Evolutionary conservation across 2,329 filamentous ascomycete species (phyloP).

Genomic region (Rhexocercosporidium sp.): DNA sequence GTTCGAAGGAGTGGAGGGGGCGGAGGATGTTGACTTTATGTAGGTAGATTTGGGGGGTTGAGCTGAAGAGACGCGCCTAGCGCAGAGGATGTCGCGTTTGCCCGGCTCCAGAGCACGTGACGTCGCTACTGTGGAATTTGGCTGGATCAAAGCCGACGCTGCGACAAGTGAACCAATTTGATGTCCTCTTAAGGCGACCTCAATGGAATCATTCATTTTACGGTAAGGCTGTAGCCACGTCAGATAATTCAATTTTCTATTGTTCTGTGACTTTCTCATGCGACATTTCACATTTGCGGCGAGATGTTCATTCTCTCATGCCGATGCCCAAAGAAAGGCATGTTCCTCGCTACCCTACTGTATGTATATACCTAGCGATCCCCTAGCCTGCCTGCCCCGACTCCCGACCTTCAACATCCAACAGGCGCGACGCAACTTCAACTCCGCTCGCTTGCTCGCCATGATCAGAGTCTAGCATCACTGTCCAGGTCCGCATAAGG

Average conservation of each 20-base stretch:
- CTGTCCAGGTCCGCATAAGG: slow-evolving; percentile 14
- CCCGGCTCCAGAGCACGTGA: slow-evolving; percentile 5
- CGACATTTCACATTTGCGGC: neutral
- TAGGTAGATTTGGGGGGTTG: neutral
- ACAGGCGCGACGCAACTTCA: neutral
- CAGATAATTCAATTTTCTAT: neutral
- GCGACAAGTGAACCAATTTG: too few relatives aligned
- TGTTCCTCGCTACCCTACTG: too few relatives aligned
- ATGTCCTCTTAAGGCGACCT: too few relatives aligned
- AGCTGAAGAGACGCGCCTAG: neutral
- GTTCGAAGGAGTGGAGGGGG: neutral
- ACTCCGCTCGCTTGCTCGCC: neutral
- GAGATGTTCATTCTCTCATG: too few relatives aligned
- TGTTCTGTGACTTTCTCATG: neutral
- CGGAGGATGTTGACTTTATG: neutral
- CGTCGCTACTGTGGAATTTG: neutral
- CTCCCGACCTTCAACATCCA: too few relatives aligned
- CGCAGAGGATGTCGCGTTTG: neutral
- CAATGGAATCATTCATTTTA: too few relatives aligned
- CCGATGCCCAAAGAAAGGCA: too few relatives aligned
- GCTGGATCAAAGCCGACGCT: too few relatives aligned
- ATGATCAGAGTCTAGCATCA: neutral
- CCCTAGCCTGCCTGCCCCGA: too few relatives aligned
- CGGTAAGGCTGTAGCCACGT: neutral
- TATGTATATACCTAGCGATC: too few relatives aligned